Evolutionary conservation across 202 grass and related monocot species (phyloP), one percentile per base, ranked within the genome.

Genomic region (Schoenoplectus tabernaemontani): DNA sequence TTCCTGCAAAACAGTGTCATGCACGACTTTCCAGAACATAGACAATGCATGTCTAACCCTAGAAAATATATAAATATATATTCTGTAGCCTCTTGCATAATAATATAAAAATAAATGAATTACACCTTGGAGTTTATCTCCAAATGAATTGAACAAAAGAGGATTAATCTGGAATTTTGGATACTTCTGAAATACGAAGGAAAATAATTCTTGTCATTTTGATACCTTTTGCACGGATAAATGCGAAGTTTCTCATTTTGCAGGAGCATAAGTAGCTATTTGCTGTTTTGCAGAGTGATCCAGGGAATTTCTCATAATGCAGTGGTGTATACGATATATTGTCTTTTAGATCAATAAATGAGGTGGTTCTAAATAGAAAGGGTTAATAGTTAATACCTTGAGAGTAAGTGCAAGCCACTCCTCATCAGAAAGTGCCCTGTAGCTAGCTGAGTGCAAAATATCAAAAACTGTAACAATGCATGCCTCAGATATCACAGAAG

Each of bases 381-480:
- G 57, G 85, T 79, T 22, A 81, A 47, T 87, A 97, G 91, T 75
- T 22, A 83, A 47, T 87, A 97, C 95, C 95, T 94, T 94, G 16
- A 88, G 22, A 32, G 78, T 84, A 85, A 97, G 82, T 86, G 81
- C 67, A 86, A 90, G 73, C 91, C 95, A 97, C 50, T 88, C 67
- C 81, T 83, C 89, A 70, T 64, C 70, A 16, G 59, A 39, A 34
- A 90, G 73, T 71, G 83, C 67, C 78, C 62, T 61, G 64, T 48
- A 80, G 81, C 37, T 90, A 82, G 80, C 84, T 58, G 86, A 92
- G 86, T 60, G 83, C 82, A 97, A 86, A 78, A 92, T 81, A 86
- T 94, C 88, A 78, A 94, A 97, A 59, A 90, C 76, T 12, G 91
- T 84, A 76, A 84, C 76, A 20, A 82, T 90, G 83, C 82, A 92